Conservation (phyloP, 2,329 filamentous ascomycete species). For the Ceratocystis albifundus region DNA sequence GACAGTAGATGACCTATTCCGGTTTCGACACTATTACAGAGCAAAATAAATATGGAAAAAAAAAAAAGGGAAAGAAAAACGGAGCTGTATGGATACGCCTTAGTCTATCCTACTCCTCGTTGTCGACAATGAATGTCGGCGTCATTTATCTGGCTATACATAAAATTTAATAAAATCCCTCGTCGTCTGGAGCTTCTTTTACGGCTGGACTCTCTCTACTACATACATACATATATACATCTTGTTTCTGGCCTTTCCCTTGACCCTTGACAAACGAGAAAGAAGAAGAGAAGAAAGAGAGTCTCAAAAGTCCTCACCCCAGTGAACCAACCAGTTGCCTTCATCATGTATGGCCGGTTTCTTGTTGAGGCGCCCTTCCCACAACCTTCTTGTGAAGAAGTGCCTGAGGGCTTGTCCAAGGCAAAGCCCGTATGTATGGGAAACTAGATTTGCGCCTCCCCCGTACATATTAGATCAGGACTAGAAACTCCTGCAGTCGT, state of each 20-base stretch:
- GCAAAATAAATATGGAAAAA: not conserved
- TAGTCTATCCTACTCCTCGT: not conserved
- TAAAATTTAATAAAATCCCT: constrained; percentile 5
- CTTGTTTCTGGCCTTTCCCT: not conserved
- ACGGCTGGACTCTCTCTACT: not conserved
- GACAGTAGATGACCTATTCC: not conserved
- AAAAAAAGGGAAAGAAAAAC: not conserved
- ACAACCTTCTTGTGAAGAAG: not conserved
- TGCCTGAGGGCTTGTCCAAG: not conserved
- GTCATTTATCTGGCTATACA: not conserved
- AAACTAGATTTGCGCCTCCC: not conserved
- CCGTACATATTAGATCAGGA: constrained; percentile 3
- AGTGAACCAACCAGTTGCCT: not conserved
- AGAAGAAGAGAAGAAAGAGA: not conserved
- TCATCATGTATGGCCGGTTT: not conserved
- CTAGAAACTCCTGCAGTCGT: not conserved
- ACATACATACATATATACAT: not conserved
- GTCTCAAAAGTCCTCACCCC: not conserved
- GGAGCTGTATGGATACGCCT: not conserved
- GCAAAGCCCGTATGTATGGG: not conserved
- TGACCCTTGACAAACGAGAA: not conserved
- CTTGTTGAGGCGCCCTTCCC: not conserved
- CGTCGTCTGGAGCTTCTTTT: not conserved
- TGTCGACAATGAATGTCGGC: not conserved
- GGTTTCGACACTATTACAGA: not conserved